phyloP scores from a whole-genome alignment of 176 grass and related monocot species.

The Musa beccarii region DNA sequence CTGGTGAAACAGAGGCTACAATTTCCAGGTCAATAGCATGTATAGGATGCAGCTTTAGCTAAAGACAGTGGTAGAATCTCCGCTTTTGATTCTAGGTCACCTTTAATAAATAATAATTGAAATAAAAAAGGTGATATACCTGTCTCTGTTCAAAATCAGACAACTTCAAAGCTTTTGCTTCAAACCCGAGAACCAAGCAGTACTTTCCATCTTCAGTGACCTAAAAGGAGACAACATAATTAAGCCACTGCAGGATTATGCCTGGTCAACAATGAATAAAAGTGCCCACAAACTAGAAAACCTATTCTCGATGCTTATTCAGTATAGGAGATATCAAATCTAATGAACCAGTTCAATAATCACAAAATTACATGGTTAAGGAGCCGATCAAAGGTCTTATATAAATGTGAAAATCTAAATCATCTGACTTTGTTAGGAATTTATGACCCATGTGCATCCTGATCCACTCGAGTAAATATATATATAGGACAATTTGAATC shows the following conservation, averaged over 20 bases:
- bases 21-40: background rate
- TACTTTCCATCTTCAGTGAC: slow-evolving; percentile 44
- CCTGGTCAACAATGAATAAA: background rate
- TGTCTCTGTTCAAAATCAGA: slow-evolving; percentile 42
- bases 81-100: background rate
- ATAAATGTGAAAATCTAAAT: too few relatives aligned
- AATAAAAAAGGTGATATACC: background rate
- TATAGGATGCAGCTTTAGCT: background rate
- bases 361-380: too few relatives aligned
- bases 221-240: slow-evolving; percentile 23
- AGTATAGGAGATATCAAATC: too few relatives aligned
- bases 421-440: too few relatives aligned
- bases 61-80: background rate
- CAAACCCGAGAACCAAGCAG: slow-evolving; percentile 48
- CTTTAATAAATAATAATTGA: background rate
- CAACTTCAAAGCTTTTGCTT: slow-evolving; percentile 49
- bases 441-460: too few relatives aligned
- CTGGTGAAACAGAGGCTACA: too few relatives aligned
- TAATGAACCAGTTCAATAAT: too few relatives aligned
- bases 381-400: too few relatives aligned
- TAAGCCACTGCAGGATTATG: background rate
- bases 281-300: background rate
- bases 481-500: too few relatives aligned
- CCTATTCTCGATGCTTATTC: background rate
- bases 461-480: too few relatives aligned